Evolutionary conservation across 169 alveolate genomes (phyloP).

Genomic region (Plasmodium cynomolgi): DNA sequence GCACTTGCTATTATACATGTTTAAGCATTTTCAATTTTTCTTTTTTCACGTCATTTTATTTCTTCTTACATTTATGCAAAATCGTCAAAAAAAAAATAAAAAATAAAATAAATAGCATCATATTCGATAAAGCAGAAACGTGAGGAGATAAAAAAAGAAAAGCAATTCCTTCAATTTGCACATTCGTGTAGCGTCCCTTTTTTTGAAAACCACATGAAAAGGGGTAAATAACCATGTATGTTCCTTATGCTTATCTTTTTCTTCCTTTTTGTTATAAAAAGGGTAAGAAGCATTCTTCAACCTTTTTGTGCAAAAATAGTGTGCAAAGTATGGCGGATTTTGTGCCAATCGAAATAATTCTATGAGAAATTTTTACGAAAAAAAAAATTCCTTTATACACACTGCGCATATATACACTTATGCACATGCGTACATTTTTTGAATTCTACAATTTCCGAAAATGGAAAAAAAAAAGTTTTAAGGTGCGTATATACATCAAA

Average conservation of each 20-base stretch:
- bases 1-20: background rate
- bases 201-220: background rate
- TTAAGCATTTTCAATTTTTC: background rate
- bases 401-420: background rate
- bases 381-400: constrained; percentile 1
- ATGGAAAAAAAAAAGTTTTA: constrained; percentile 40
- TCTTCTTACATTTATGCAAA: background rate
- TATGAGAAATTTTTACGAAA: constrained; percentile 54
- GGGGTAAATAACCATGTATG: background rate
- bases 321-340: constrained; percentile 29
- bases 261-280: background rate
- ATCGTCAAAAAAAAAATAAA: background rate
- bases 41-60: background rate
- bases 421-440: constrained; percentile 10
- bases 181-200: background rate
- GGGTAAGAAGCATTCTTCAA: background rate
- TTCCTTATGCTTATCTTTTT: background rate
- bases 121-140: constrained; percentile 24
- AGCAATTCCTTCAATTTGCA: constrained; percentile 1
- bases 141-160: constrained; percentile 17
- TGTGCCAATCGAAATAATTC: constrained; percentile 27
- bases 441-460: constrained; percentile 58
- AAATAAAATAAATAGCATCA: background rate
- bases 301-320: constrained; percentile 7
- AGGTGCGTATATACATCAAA: constrained; percentile 73